Base-by-base conservation (phyloP, 2,329 filamentous ascomycete genomes). In the Lecanicillium sp. region DNA sequence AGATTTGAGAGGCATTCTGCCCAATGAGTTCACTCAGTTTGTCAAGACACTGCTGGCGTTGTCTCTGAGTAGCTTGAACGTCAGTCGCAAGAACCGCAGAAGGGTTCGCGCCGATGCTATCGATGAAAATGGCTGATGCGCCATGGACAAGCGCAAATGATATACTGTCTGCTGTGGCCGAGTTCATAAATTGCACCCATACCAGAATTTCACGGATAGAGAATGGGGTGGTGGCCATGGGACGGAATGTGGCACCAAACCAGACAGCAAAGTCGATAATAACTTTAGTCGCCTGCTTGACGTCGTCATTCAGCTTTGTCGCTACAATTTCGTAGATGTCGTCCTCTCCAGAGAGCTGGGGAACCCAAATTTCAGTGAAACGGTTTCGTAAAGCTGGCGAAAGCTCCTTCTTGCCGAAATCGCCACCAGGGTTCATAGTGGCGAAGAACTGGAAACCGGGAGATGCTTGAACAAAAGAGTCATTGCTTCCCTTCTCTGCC, bases 361-460 rank as follows among this genome's bases (percentile, higher is more conserved):
- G 90, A 1, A 97, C 93, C 93, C 93, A 98, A 8, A 99, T 96
- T 66, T 99, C 93, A 0, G 93, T 99, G 63, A 99, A 95, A 51
- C 93, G 87, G 63, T 99, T 98, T 38, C 93, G 80, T 51, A 99
- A 71, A 12, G 93, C 94, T 3, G 93, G 93, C 1, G 93, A 98
- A 11, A 99, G 77, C 64, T 99, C 93, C 57, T 91, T 89, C 70
- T 99, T 99, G 55, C 93, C 93, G 63, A 97, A 98, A 62, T 99
- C 93, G 38, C 94, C 93, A 43, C 94, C 94, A 8, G 93, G 93
- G 56, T 99, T 99, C 93, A 99, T 99, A 0, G 93, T 98, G 3
- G 93, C 91, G 51, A 98, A 80, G 66, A 98, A 96, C 60, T 98
- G 90, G 66, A 97, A 99, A 0, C 86, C 87, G 33, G 85, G 74